phyloP scores from a whole-genome alignment of 768 basidiomycete species.

The Lanmaoa rubissima region DNA sequence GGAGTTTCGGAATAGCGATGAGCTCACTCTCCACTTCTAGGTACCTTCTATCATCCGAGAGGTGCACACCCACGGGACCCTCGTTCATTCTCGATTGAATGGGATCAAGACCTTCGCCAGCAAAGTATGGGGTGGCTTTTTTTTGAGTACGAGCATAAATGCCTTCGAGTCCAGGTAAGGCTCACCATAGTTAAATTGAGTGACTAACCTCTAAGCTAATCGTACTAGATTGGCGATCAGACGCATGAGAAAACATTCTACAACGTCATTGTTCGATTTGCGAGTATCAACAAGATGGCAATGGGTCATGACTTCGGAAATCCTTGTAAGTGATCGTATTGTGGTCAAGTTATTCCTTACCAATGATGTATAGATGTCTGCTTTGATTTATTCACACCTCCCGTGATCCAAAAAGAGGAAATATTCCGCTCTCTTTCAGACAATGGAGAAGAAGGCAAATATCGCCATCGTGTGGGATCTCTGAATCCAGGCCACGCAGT shows the following conservation, averaged over 20 bases:
- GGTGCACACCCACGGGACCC: constrained; percentile 29
- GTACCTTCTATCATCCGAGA: constrained; percentile 29
- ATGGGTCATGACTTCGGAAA: constrained; percentile 58
- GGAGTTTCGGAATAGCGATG: background rate
- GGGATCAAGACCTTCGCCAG: constrained; percentile 50
- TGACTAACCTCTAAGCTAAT: background rate
- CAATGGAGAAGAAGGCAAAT: constrained; percentile 36
- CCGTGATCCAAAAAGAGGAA: constrained; percentile 56
- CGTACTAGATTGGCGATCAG: constrained; percentile 55
- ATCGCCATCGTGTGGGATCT: constrained; percentile 55
- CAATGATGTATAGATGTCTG: constrained; percentile 49
- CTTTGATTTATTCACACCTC: constrained; percentile 66
- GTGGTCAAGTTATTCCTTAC: constrained; percentile 10
- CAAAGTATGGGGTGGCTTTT: constrained; percentile 51
- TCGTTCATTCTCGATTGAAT: constrained; percentile 69
- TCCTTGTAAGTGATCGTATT: constrained; percentile 49
- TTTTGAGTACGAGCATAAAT: constrained; percentile 69
- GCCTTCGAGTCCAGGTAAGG: constrained; percentile 58
- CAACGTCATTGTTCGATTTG: constrained; percentile 53
- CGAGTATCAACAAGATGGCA: constrained; percentile 58
- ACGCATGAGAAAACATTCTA: constrained; percentile 49
- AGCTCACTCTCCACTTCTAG: constrained; percentile 12
- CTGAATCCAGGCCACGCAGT: constrained; percentile 56
- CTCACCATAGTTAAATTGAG: background rate
- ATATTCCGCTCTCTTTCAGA: constrained; percentile 53